These are phyloP conservation scores for Eutrema heterophyllum DNA, from an alignment of 345 rosid genomes.

Conservation along the genomic window DNA sequence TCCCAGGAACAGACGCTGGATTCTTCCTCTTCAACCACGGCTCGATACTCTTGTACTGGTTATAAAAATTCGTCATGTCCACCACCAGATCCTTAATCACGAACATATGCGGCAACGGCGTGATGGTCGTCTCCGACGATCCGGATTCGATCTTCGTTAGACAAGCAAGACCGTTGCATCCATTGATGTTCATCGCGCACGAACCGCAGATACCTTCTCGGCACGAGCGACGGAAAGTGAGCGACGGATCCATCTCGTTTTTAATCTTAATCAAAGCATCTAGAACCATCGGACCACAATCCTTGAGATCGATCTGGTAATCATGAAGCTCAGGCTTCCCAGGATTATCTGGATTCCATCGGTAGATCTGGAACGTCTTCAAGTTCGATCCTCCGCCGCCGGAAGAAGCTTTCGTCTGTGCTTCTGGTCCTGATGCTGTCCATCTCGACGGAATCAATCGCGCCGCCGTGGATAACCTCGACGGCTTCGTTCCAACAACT, in stretches of 20 bases:
- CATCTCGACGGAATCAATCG: conserved; percentile 37
- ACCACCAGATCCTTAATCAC: conserved; percentile 95
- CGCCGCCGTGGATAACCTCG: conserved; percentile 22
- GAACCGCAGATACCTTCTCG: conserved; percentile 98
- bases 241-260: conserved; percentile 89
- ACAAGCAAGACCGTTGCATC: conserved; percentile 92
- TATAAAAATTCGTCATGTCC: conserved; percentile 93
- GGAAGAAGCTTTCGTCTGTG: conserved; percentile 45
- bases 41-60: conserved; percentile 97
- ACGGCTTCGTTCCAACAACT: conserved; percentile 28
- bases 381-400: conserved; percentile 30
- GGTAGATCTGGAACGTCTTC: conserved; percentile 85
- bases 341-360: conserved; percentile 87
- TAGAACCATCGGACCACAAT: conserved; percentile 94
- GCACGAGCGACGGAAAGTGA: conserved; percentile 94
- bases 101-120: conserved; percentile 91
- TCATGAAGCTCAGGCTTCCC: conserved; percentile 65
- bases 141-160: conserved; percentile 67
- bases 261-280: conserved; percentile 96
- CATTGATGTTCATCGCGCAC: conserved; percentile 95
- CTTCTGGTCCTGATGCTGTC: conserved; percentile 50
- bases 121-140: conserved; percentile 38
- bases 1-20: conserved; percentile 53
- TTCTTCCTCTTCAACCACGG: conserved; percentile 98
- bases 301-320: conserved; percentile 72